These are phyloP conservation scores for Amaranthus tricolor DNA, from an alignment of 179 eudicot species.

Conservation along the genomic window DNA sequence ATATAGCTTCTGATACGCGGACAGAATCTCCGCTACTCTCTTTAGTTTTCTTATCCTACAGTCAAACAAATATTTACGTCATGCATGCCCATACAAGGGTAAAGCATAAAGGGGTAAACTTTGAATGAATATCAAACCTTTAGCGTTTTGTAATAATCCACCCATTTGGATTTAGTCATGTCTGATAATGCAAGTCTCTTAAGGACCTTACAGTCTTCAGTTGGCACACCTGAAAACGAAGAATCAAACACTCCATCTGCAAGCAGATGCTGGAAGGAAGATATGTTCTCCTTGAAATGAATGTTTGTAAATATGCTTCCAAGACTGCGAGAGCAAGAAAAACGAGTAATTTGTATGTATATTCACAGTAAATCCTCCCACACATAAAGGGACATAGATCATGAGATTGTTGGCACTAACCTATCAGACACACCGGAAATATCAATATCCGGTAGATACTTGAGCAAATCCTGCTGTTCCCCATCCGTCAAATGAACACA, in stretches of 20 bases:
- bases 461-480: constrained; percentile 73
- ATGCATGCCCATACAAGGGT: background rate
- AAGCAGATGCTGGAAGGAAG: constrained; percentile 72
- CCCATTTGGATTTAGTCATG: constrained; percentile 64
- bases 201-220: constrained; percentile 60
- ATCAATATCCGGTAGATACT: constrained; percentile 64
- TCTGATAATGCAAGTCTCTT: constrained; percentile 61
- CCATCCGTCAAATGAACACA: constrained; percentile 47
- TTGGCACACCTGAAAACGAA: constrained; percentile 42
- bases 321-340: constrained; percentile 50
- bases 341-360: constrained; percentile 1
- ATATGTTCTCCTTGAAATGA: constrained; percentile 60
- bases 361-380: background rate
- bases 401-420: constrained; percentile 39
- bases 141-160: constrained; percentile 60
- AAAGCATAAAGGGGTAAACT: background rate
- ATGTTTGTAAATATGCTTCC: constrained; percentile 58
- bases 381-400: background rate
- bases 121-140: constrained; percentile 51
- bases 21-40: background rate
- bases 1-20: background rate
- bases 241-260: constrained; percentile 72
- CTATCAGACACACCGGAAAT: constrained; percentile 52
- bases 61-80: background rate
- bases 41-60: background rate